A percentile compares a stretch with the other conserved stretches of the same genome.
Evolutionary conservation across 2,329 filamentous ascomycete species (phyloP).

Genomic region (Boeremia lycopersici): DNA sequence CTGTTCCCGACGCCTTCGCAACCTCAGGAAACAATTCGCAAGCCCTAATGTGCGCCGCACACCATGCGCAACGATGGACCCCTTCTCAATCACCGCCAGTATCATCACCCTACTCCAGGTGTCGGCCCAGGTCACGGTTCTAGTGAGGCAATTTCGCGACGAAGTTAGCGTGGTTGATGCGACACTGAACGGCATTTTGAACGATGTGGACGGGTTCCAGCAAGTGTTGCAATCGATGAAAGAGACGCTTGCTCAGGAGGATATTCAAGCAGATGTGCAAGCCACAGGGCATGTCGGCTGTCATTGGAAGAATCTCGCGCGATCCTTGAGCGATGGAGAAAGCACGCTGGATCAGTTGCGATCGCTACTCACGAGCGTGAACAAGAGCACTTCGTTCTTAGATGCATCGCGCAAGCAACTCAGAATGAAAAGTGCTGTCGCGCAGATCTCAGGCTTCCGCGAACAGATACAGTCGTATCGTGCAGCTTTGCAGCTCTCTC

Average conservation of each 20-base stretch:
- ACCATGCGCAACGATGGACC: slow-evolving; percentile 21
- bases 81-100: slow-evolving; percentile 26
- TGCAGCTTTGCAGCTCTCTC: slow-evolving; percentile 28
- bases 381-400: slow-evolving; percentile 24
- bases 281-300: slow-evolving; percentile 28
- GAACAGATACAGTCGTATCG: slow-evolving; percentile 31
- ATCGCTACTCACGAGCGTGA: slow-evolving; percentile 21
- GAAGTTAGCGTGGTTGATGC: slow-evolving; percentile 26
- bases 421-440: slow-evolving; percentile 22
- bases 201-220: slow-evolving; percentile 28
- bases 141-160: slow-evolving; percentile 28
- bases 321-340: slow-evolving; percentile 28
- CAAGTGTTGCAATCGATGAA: slow-evolving; percentile 31
- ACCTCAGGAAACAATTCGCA: neutral
- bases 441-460: slow-evolving; percentile 24
- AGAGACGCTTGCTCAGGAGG: slow-evolving; percentile 30
- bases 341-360: slow-evolving; percentile 23
- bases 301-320: slow-evolving; percentile 32
- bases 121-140: slow-evolving; percentile 22
- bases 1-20: neutral
- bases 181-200: slow-evolving; percentile 26
- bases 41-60: neutral
- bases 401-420: slow-evolving; percentile 28
- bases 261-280: slow-evolving; percentile 22
- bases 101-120: slow-evolving; percentile 26